These are phyloP conservation scores for Talaromyces islandicus DNA, from an alignment of 2,329 filamentous ascomycete species.

Conservation along the genomic window DNA sequence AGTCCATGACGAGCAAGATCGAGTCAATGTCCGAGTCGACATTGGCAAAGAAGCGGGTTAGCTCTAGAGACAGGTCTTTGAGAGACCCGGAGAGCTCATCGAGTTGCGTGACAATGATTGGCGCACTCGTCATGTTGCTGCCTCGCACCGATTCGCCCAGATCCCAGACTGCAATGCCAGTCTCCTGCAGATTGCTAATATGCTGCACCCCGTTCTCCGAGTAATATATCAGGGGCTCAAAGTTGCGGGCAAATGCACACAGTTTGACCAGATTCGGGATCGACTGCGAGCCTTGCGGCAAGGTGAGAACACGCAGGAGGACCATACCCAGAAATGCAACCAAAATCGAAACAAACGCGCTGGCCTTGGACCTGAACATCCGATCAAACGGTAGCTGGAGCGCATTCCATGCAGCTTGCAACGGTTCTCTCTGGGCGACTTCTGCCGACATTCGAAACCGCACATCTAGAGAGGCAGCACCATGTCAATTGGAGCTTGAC, in stretches of 20 bases:
- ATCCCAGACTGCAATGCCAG: constrained; percentile 90
- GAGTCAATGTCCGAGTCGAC: constrained; percentile 91
- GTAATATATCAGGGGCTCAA: constrained; percentile 92
- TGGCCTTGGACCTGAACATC: constrained; percentile 63
- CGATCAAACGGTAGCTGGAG: constrained; percentile 30
- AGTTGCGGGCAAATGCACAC: constrained; percentile 79
- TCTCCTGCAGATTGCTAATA: constrained; percentile 82
- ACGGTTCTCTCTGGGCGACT: constrained; percentile 79
- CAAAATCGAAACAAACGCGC: constrained; percentile 57
- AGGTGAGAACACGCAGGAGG: constrained; percentile 59
- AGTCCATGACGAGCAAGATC: constrained; percentile 93
- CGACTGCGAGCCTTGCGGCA: constrained; percentile 60
- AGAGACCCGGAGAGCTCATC: constrained; percentile 81
- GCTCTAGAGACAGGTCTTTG: constrained; percentile 74
- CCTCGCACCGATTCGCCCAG: constrained; percentile 81
- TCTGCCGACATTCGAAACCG: constrained; percentile 83
- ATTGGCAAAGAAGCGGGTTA: constrained; percentile 87
- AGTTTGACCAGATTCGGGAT: constrained; percentile 87
- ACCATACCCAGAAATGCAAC: constrained; percentile 60
- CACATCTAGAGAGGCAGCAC: constrained; percentile 30
- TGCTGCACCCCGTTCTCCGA: constrained; percentile 83
- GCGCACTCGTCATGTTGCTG: constrained; percentile 85
- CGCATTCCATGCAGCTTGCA: constrained; percentile 68
- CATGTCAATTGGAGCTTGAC: background rate
- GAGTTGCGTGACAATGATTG: constrained; percentile 76